Percentiles rank a stretch among this genome's conserved stretches.
Evolutionary conservation across 148 eudicot species (phyloP).

Genomic region (Nyssa sinensis): DNA sequence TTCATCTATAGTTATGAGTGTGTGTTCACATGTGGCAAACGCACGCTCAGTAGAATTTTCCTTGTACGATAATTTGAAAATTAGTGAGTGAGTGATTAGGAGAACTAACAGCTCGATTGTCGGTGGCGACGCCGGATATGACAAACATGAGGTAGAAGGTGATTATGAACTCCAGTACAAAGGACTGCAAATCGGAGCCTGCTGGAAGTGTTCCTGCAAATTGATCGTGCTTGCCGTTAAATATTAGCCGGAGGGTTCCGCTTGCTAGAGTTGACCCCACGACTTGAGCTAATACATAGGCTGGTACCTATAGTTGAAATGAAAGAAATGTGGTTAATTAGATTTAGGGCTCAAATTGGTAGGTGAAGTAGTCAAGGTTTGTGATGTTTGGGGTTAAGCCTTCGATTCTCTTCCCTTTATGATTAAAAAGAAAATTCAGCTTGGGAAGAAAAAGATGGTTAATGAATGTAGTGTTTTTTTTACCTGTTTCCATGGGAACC

Average conservation of each 20-base stretch:
- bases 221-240: slow-evolving; percentile 28
- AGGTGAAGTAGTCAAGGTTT: neutral
- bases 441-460: neutral
- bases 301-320: slow-evolving; percentile 33
- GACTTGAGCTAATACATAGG: slow-evolving; percentile 39
- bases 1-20: too few species aligned
- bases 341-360: neutral
- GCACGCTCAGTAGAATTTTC: too few species aligned
- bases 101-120: slow-evolving; percentile 47
- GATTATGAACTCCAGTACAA: slow-evolving; percentile 47
- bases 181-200: slow-evolving; percentile 40
- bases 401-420: too few species aligned
- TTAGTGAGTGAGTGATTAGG: neutral
- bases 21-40: too few species aligned
- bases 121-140: slow-evolving; percentile 50
- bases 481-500: slow-evolving; percentile 97
- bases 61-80: neutral
- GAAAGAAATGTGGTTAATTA: neutral
- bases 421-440: neutral
- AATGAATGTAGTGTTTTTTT: neutral
- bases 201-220: slow-evolving; percentile 44
- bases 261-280: slow-evolving; percentile 49
- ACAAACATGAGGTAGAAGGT: slow-evolving; percentile 63
- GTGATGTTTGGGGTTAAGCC: neutral
- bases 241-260: slow-evolving; percentile 42